phyloP scores from a whole-genome alignment of 257 asterid species.

The Rehmannia glutinosa region DNA sequence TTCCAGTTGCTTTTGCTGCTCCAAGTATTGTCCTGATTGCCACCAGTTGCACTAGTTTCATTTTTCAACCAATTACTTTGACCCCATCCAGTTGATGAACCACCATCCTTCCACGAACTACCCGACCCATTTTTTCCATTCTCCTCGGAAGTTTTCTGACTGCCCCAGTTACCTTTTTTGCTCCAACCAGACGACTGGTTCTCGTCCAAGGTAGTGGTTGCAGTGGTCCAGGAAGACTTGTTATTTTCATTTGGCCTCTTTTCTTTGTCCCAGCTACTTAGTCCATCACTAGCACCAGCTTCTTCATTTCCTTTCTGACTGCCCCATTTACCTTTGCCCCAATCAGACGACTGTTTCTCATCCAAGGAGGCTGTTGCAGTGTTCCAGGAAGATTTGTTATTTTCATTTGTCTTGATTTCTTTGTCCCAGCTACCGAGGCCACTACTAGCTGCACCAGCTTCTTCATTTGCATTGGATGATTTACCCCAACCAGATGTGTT shows the following conservation, averaged over 20 bases:
- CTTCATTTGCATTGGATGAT: constrained; percentile 26
- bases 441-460: constrained; percentile 25
- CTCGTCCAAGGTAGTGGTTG: constrained; percentile 21
- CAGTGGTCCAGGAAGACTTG: constrained; percentile 33
- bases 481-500: constrained; percentile 46
- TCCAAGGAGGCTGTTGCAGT: too few species aligned
- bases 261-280: constrained; percentile 32
- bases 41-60: constrained; percentile 36
- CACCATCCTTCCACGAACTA: constrained; percentile 39
- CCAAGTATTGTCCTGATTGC: constrained; percentile 51
- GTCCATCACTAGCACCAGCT: constrained; percentile 26
- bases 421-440: too few species aligned
- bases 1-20: constrained; percentile 64
- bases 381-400: too few species aligned
- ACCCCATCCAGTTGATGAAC: constrained; percentile 68
- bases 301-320: constrained; percentile 22
- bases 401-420: too few species aligned
- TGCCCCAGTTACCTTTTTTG: constrained; percentile 25
- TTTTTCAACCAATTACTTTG: constrained; percentile 56
- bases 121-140: constrained; percentile 21
- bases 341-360: too few species aligned
- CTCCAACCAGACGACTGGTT: constrained; percentile 45
- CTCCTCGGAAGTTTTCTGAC: constrained; percentile 7
- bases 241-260: constrained; percentile 19
- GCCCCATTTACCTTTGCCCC: too few species aligned